Conservation (phyloP, 495 filamentous ascomycete genomes). For the Mycothermus thermophilus region DNA sequence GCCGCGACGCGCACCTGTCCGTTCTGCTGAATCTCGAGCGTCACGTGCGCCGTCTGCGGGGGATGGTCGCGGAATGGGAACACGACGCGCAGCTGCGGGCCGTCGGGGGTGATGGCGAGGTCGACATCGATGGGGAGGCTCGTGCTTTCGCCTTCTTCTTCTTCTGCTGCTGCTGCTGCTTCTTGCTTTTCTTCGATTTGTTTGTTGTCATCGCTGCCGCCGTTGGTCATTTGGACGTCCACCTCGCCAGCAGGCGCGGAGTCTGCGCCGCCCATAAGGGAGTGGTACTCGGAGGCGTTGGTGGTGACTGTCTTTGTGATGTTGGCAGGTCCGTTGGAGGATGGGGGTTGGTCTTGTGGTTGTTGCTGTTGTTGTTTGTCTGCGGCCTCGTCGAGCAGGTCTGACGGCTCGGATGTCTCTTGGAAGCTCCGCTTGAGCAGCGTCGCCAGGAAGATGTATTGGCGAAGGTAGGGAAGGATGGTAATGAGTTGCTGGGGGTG, state of each 20-base stretch:
- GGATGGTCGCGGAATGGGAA: slow-evolving; percentile 30
- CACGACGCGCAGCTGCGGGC: slow-evolving; percentile 33
- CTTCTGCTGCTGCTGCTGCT: not conserved
- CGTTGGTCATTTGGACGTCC: no score
- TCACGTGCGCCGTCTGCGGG: slow-evolving; percentile 29
- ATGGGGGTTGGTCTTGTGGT: not conserved
- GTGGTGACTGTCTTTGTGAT: slow-evolving; percentile 11
- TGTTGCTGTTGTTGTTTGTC: not conserved
- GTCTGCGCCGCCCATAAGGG: slow-evolving; percentile 23
- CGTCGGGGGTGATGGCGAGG: slow-evolving; percentile 30
- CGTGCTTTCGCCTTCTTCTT: not conserved
- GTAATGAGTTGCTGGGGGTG: slow-evolving; percentile 75
- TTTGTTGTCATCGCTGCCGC: no score
- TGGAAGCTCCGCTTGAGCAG: slow-evolving; percentile 50
- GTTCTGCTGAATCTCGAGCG: slow-evolving; percentile 48
- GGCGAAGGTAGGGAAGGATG: slow-evolving; percentile 60
- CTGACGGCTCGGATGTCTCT: no score
- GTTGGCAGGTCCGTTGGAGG: not conserved
- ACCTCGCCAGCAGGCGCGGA: no score
- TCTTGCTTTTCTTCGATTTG: no score
- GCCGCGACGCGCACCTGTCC: slow-evolving; percentile 38
- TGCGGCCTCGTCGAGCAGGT: no score
- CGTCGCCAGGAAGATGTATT: slow-evolving; percentile 56
- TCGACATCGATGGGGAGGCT: slow-evolving; percentile 33
- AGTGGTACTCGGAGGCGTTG: slow-evolving; percentile 14